phyloP scores from a whole-genome alignment of 2,329 filamentous ascomycete species.

The Pestalotiopsis sp. region DNA sequence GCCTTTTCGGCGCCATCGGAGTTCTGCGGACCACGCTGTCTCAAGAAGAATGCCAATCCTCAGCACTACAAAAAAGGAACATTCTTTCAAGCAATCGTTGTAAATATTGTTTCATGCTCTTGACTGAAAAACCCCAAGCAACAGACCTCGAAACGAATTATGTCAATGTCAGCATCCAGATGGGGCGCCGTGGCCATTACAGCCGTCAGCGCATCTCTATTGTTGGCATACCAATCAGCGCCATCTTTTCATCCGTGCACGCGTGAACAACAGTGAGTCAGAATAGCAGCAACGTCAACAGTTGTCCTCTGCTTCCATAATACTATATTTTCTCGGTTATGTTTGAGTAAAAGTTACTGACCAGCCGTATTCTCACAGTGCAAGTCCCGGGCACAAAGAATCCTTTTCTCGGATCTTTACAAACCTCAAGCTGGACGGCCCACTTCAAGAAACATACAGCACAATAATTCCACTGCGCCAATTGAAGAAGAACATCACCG shows the following conservation, averaged over 20 bases:
- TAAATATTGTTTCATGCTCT: neutral
- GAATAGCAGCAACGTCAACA: neutral
- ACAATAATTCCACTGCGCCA: neutral
- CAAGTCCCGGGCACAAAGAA: neutral
- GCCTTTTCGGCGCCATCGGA: neutral
- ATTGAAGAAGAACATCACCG: neutral
- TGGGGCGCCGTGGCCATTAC: neutral
- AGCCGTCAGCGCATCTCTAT: neutral
- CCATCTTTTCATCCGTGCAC: neutral
- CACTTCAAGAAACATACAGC: constrained; percentile 1
- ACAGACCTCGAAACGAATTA: neutral
- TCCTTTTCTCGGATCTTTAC: neutral
- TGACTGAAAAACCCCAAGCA: neutral
- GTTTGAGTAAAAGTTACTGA: neutral
- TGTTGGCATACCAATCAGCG: neutral
- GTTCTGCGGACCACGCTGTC: neutral
- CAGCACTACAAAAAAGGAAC: neutral
- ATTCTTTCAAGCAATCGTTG: neutral
- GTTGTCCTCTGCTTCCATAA: neutral
- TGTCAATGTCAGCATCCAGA: neutral
- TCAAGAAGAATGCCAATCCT: neutral
- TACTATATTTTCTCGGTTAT: neutral
- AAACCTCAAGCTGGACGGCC: neutral
- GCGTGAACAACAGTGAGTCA: neutral
- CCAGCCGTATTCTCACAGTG: neutral